Evolutionary conservation across 208 protist species (phyloP), one percentile per base, ranked within the genome.

Genomic region (Lotmaria passim): DNA sequence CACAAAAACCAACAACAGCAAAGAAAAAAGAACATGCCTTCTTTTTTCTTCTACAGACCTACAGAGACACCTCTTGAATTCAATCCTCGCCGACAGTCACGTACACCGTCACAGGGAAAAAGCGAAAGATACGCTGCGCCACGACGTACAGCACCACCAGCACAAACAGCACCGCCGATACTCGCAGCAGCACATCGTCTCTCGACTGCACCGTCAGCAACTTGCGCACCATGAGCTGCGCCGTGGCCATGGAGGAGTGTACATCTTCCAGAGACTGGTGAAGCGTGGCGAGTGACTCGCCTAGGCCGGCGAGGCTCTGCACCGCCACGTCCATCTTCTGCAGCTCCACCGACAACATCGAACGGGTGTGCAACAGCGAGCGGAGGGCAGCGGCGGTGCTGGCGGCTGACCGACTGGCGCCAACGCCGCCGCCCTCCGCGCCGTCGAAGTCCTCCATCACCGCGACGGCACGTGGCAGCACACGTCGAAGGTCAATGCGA

Each of bases 241-340:
- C 89, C 26, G 79, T 55, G 26, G 83, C 83, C 63, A 96, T 82
- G 30, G 87, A 83, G 7, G 70, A 63, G 71, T 89, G 75, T 12
- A 96, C 89, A 47, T 91, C 83, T 11, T 83, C 56, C 58, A 96
- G 77, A 0, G 87, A 65, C 14, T 63, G 55, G 6, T 93, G 77
- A 1, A 96, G 75, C 10, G 60, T 1, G 31, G 69, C 52, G 36
- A 94, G 69, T 3, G 81, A 78, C 59, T 85, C 81, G 2, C 81
- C 79, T 21, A 72, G 83, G 39, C 76, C 76, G 1, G 79, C 55
- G 12, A 96, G 51, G 36, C 80, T 69, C 23, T 88, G 70, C 21
- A 94, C 79, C 21, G 82, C 89, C 17, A 76, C 48, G 36, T 93
- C 80, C 44, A 96, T 89, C 68, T 94, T 94, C 60, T 78, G 56